phyloP scores from a whole-genome alignment of 495 filamentous ascomycete genomes.

The Aspergillus avenaceus region DNA sequence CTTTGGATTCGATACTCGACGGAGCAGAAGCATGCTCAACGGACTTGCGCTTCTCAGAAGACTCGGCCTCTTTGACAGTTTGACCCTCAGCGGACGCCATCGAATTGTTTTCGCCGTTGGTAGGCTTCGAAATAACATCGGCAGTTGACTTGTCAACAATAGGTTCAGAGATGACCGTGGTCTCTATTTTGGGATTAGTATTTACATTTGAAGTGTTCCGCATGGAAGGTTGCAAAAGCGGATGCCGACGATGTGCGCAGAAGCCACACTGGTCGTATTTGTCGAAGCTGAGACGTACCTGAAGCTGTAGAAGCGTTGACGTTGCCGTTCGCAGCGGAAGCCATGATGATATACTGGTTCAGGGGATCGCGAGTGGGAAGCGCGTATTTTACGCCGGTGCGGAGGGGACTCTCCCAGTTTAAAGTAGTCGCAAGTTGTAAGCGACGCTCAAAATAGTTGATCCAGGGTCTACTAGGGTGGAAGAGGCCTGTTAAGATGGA shows the following conservation, averaged over 20 bases:
- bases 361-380: not conserved
- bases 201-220: not conserved
- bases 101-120: conserved; percentile 6
- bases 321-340: conserved; percentile 16
- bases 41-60: conserved; percentile 8
- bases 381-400: not conserved
- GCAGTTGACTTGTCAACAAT: not conserved
- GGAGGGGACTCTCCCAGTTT: not conserved
- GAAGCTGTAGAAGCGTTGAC: conserved; percentile 10
- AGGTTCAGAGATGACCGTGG: not conserved
- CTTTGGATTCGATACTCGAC: not conserved
- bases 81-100: conserved; percentile 9
- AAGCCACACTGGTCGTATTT: not conserved
- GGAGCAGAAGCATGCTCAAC: not conserved
- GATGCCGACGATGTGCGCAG: not conserved
- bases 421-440: conserved; percentile 11
- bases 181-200: conserved; percentile 1
- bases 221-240: not conserved
- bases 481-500: not conserved
- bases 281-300: conserved; percentile 17
- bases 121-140: conserved; percentile 2
- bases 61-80: conserved; percentile 3
- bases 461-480: conserved; percentile 12
- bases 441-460: conserved; percentile 12
- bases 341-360: conserved; percentile 16